Base-by-base conservation (phyloP, 345 rosid species). In the Eucalyptus cloeziana region DNA sequence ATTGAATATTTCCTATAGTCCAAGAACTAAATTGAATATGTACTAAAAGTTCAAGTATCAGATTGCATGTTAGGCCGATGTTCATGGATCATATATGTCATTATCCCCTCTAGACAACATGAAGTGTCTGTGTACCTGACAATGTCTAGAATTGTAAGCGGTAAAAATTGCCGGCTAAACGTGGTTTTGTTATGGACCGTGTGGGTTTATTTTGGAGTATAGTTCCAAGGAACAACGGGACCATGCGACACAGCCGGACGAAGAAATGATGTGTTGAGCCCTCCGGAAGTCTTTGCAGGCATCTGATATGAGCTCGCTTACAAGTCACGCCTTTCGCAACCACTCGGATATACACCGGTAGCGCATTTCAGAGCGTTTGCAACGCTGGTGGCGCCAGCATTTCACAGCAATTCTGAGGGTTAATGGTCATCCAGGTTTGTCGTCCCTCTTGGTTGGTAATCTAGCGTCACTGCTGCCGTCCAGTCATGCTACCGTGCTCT, bases 51-150 rank as follows among this genome's bases (percentile, higher is more conserved):
- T 51, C 21, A 16, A 5, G 3, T 15, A 15, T 17, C 21, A 25
- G 10, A 24, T 56, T 0, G 30, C 30, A 56, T 2, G 30, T 56
- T 56, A 5, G 13, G 1, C 13, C 6, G 2, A 56, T 7, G 12
- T 10, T 56, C 62, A 56, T 56, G 13, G 6, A 22, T 56, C 30
- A 9, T 56, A 8, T 10, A 24, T 24, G 62, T 22, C 62, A 56
- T 56, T 24, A 56, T 56, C 62, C 13, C 62, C 25, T 69, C 12
- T 17, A 3, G 43, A 33, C 15, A 13, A n/a, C 40, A 64, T 31
- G 16, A n/a, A n/a, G 19, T 64, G 10, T 30, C 8, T 7, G 17
- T 15, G 10, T 64, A 64, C 76, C 40, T 4, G 21, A 67, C 76
- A 67, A n/a, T 7, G 5, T 31, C 76, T 15, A 7, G 37, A 31